Percentiles rank a stretch among this genome's conserved stretches.
phyloP scores from a whole-genome alignment of 1,139 yeast species.

The Meyerozyma athensensis region DNA sequence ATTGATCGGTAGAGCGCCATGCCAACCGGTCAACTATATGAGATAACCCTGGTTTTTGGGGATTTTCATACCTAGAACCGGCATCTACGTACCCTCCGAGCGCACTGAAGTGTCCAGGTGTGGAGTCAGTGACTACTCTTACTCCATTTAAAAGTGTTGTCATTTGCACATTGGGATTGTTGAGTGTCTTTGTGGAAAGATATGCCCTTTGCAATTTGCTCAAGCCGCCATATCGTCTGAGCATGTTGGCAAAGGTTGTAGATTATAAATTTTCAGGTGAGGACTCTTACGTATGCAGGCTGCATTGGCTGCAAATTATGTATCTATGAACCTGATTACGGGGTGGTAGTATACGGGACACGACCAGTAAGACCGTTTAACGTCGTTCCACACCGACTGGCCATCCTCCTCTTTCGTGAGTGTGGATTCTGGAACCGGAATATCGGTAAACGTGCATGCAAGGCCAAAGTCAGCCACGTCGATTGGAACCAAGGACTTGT shows the following conservation, averaged over 20 bases:
- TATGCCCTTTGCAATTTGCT: background rate
- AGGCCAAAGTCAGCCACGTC: conserved; percentile 81
- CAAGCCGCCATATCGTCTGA: background rate
- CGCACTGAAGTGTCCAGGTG: conserved; percentile 90
- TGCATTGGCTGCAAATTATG: conserved; percentile 6
- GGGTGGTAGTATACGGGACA: conserved; percentile 68
- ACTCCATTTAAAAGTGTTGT: conserved; percentile 72
- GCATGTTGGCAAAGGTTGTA: conserved; percentile 1
- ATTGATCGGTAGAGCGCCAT: conserved; percentile 69
- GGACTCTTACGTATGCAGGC: background rate
- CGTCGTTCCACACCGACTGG: conserved; percentile 60
- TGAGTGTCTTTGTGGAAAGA: background rate
- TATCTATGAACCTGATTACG: conserved; percentile 44
- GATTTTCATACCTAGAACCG: conserved; percentile 77
- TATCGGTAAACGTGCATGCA: conserved; percentile 45
- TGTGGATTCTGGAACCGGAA: conserved; percentile 38
- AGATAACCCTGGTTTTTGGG: conserved; percentile 60
- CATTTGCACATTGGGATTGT: conserved; percentile 31
- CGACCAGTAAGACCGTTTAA: conserved; percentile 71
- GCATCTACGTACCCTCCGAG: conserved; percentile 87
- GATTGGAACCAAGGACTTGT: conserved; percentile 72
- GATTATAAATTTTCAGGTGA: background rate
- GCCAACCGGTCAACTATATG: conserved; percentile 85
- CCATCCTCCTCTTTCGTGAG: conserved; percentile 17
- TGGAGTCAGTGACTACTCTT: conserved; percentile 76